These are phyloP conservation scores for Patellifolia procumbens DNA, from an alignment of 179 eudicot species.

Conservation along the genomic window DNA sequence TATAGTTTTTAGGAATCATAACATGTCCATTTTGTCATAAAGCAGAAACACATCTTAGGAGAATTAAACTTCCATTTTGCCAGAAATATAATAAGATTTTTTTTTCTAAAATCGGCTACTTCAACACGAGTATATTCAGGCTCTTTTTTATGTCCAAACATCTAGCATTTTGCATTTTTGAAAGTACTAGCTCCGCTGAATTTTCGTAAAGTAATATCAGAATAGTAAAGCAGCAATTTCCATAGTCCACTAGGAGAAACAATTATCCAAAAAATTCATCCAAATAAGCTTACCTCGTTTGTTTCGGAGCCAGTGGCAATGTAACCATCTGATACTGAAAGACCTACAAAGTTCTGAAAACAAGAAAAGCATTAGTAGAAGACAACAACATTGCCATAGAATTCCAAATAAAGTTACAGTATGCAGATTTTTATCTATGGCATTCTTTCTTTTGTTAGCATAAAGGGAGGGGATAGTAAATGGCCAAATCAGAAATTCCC, in stretches of 20 bases:
- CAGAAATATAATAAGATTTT: no score
- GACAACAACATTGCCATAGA: neutral
- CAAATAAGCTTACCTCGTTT: constrained; percentile 63
- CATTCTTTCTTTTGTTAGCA: neutral
- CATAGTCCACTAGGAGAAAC: neutral
- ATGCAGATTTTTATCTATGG: neutral
- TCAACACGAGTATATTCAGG: neutral
- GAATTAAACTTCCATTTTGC: no score
- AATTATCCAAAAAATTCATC: neutral
- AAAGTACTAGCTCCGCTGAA: neutral
- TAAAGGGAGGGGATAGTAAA: neutral
- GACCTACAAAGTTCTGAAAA: constrained; percentile 86
- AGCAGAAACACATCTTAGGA: no score
- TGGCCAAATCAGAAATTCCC: neutral
- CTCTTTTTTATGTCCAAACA: neutral
- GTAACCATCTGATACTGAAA: constrained; percentile 86
- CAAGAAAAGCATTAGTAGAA: constrained; percentile 11
- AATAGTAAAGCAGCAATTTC: neutral
- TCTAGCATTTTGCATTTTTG: neutral
- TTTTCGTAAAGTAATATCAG: neutral
- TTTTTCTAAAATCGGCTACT: neutral
- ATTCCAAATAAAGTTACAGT: neutral
- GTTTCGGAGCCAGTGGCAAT: constrained; percentile 97
- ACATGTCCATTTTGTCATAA: no score
- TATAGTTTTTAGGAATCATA: no score